Percentiles rank a stretch among this genome's conserved stretches.
Conservation (phyloP, 805 yeast species). For the Metschnikowia lachancei region DNA sequence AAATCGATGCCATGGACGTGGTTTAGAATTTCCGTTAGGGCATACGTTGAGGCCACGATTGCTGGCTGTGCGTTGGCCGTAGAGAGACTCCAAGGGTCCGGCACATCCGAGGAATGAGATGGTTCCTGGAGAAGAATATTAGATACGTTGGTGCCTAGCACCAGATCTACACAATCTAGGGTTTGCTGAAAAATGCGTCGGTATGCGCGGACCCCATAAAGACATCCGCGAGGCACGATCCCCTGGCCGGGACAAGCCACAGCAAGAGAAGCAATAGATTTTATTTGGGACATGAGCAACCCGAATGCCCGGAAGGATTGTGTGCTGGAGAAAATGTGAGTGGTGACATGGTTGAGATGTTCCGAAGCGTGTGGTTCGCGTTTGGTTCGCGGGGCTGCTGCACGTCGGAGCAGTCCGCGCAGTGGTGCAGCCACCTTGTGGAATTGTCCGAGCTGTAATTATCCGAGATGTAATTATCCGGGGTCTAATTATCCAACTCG, state of each 20-base stretch:
- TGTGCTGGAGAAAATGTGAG: no score
- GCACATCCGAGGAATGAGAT: conserved; percentile 4
- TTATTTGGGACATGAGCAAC: not conserved
- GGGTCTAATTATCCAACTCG: no score
- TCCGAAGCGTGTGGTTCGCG: no score
- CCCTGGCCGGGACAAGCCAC: conserved; percentile 24
- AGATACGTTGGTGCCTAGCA: conserved; percentile 13
- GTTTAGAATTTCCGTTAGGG: conserved; percentile 9
- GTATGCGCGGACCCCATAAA: conserved; percentile 10
- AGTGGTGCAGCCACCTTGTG: no score
- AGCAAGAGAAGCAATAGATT: conserved; percentile 9
- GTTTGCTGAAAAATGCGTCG: conserved; percentile 10
- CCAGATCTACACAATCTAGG: conserved; percentile 17
- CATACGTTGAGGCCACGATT: conserved; percentile 40
- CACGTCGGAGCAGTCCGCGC: no score
- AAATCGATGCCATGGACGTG: conserved; percentile 14
- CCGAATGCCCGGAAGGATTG: not conserved
- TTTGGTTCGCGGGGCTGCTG: no score
- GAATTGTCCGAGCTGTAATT: no score
- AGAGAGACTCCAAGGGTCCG: conserved; percentile 18
- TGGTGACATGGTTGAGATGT: no score
- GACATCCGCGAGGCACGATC: conserved; percentile 18
- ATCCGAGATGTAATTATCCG: no score
- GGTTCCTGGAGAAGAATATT: conserved; percentile 11
- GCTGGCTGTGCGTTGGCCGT: conserved; percentile 52